Evolutionary conservation across 1,284 basidiomycete genomes (phyloP).

Genomic region (Volvariella surrecta): DNA sequence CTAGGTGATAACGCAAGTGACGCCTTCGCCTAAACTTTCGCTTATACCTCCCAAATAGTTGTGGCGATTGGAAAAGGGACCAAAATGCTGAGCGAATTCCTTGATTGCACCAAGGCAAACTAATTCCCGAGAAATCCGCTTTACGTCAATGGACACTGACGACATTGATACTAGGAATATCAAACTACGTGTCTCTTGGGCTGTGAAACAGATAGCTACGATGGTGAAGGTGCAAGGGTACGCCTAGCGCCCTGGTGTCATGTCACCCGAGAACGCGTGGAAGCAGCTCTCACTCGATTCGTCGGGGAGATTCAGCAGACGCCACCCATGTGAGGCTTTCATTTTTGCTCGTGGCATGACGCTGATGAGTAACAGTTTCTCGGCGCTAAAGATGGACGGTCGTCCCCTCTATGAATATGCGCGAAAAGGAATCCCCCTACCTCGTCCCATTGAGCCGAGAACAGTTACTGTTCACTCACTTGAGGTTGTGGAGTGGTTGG

Average conservation of each 20-base stretch:
- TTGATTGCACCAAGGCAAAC: constrained; percentile 87
- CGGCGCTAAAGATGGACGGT: constrained; percentile 97
- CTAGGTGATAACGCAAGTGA: constrained; percentile 41
- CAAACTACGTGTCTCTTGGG: constrained; percentile 87
- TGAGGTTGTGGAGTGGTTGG: constrained; percentile 66
- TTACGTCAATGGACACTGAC: constrained; percentile 12
- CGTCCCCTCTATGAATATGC: constrained; percentile 96
- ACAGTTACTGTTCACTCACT: constrained; percentile 78
- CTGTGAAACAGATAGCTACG: constrained; percentile 92
- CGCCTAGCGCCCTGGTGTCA: constrained; percentile 76
- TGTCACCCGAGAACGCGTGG: constrained; percentile 73
- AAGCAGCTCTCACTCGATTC: constrained; percentile 69
- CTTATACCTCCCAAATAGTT: constrained; percentile 40
- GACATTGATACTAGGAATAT: constrained; percentile 62
- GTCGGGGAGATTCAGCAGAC: constrained; percentile 84
- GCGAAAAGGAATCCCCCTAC: constrained; percentile 81
- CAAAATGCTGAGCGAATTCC: constrained; percentile 79
- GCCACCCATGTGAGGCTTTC: constrained; percentile 74
- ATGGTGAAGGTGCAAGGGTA: constrained; percentile 78
- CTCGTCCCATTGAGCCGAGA: constrained; percentile 88
- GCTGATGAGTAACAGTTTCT: constrained; percentile 59
- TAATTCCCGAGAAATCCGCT: background rate
- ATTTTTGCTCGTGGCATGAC: constrained; percentile 9
- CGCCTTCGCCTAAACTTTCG: constrained; percentile 5
- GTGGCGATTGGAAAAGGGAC: constrained; percentile 89